These are phyloP conservation scores for Fusarium praegraminearum DNA, from an alignment of 2,329 filamentous ascomycete species.

Conservation along the genomic window DNA sequence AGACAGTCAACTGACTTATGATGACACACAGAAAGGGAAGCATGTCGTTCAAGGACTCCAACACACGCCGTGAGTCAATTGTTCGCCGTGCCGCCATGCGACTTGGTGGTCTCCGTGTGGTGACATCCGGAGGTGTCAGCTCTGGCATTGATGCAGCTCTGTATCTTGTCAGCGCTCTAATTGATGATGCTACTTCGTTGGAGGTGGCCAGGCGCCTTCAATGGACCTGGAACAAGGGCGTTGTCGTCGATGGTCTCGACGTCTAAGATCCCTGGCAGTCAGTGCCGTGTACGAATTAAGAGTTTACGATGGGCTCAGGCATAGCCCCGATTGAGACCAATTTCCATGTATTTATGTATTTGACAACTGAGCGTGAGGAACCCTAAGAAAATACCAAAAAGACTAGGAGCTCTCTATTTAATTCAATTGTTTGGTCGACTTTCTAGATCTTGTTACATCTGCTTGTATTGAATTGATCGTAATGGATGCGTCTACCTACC, in stretches of 20 bases:
- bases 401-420: slow-evolving; percentile 48
- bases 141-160: slow-evolving; percentile 85
- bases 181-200: slow-evolving; percentile 79
- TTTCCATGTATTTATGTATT: slow-evolving; percentile 47
- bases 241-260: slow-evolving; percentile 86
- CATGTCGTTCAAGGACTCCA: slow-evolving; percentile 82
- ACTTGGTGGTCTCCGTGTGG: slow-evolving; percentile 76
- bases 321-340: slow-evolving; percentile 42
- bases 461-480: background rate
- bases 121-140: slow-evolving; percentile 83
- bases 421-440: slow-evolving; percentile 40
- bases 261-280: slow-evolving; percentile 66
- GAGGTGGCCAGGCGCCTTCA: slow-evolving; percentile 82
- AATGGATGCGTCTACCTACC: background rate
- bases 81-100: slow-evolving; percentile 81
- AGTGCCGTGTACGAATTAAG: slow-evolving; percentile 48
- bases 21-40: slow-evolving; percentile 75
- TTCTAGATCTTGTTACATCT: background rate
- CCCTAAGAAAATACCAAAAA: slow-evolving; percentile 48
- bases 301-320: slow-evolving; percentile 42
- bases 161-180: slow-evolving; percentile 86
- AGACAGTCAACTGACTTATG: slow-evolving; percentile 43
- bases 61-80: slow-evolving; percentile 82
- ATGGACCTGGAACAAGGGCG: slow-evolving; percentile 87
- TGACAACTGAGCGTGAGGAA: slow-evolving; percentile 44